Evolutionary conservation across 208 protist genomes (phyloP).

Genomic region (Trypanosoma rangeli): DNA sequence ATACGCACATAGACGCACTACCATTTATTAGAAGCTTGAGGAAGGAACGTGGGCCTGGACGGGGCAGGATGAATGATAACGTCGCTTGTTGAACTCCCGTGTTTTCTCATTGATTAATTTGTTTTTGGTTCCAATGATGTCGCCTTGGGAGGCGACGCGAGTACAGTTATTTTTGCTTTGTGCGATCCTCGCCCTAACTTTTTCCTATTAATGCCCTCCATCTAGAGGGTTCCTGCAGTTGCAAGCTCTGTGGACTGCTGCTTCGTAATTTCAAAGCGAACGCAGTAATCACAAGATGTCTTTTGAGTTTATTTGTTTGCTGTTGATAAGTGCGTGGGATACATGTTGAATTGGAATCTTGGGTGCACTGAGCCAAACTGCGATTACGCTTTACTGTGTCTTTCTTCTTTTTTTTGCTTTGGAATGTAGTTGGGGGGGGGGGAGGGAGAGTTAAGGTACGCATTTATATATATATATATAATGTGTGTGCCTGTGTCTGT

Average conservation of each 20-base stretch:
- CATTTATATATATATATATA: slow-evolving; percentile 22
- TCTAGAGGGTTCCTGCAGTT: neutral
- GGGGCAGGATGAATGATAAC: no score
- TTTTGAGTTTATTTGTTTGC: slow-evolving; percentile 9
- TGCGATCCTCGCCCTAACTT: neutral
- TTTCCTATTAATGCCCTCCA: neutral
- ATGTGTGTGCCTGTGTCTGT: slow-evolving; percentile 12
- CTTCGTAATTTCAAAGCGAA: neutral
- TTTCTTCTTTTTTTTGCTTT: neutral
- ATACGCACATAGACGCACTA: neutral
- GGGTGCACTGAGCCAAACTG: neutral
- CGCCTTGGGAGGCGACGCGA: neutral
- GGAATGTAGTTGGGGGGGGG: neutral
- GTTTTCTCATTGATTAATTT: neutral
- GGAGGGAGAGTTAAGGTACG: neutral
- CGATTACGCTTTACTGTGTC: neutral
- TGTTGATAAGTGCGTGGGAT: neutral
- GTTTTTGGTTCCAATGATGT: neutral
- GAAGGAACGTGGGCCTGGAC: neutral
- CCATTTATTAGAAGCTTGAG: neutral
- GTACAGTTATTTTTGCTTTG: neutral
- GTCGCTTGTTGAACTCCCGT: neutral
- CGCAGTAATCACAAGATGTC: neutral
- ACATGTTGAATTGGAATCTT: neutral
- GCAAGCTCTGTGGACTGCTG: neutral